Percentiles rank a stretch among this genome's conserved stretches.
Evolutionary conservation across 805 yeast genomes (phyloP).

Genomic region (Kodamaea hsintzibuensis): DNA sequence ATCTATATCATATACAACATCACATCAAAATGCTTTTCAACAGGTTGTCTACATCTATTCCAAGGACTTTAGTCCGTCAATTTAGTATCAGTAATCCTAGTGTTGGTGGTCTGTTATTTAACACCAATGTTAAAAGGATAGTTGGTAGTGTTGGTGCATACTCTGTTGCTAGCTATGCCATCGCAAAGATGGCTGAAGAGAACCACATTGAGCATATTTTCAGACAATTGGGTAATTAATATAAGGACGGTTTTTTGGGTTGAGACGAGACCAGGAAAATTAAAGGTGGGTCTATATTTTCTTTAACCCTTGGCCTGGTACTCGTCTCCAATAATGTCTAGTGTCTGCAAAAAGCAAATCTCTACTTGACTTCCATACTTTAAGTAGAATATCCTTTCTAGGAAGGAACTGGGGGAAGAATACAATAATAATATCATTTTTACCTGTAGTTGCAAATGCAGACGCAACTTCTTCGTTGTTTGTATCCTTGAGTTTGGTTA

Average conservation of each 20-base stretch:
- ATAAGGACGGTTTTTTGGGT: neutral
- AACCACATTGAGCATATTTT: conserved; percentile 29
- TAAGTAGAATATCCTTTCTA: conserved; percentile 37
- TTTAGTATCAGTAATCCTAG: neutral
- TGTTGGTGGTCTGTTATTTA: neutral
- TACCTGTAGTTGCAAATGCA: conserved; percentile 2
- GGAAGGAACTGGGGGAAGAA: conserved; percentile 47
- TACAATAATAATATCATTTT: conserved; percentile 28
- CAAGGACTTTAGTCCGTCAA: neutral
- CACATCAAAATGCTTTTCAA: conserved; percentile 1
- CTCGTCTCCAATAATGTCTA: conserved; percentile 33
- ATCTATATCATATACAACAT: neutral
- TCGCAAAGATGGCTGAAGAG: conserved; percentile 33
- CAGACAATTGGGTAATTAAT: conserved; percentile 29
- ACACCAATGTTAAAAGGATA: conserved; percentile 13
- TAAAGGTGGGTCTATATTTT: conserved; percentile 8
- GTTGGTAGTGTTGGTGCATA: conserved; percentile 23
- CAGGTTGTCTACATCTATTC: neutral
- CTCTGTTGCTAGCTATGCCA: conserved; percentile 26
- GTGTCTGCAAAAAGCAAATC: conserved; percentile 35
- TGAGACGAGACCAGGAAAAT: neutral
- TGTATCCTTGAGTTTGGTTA: neutral
- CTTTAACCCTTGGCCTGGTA: conserved; percentile 39
- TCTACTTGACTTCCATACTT: conserved; percentile 42
- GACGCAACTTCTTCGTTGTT: conserved; percentile 5